Base-by-base conservation (phyloP, 106 monocot species). In the Vanilla planifolia region DNA sequence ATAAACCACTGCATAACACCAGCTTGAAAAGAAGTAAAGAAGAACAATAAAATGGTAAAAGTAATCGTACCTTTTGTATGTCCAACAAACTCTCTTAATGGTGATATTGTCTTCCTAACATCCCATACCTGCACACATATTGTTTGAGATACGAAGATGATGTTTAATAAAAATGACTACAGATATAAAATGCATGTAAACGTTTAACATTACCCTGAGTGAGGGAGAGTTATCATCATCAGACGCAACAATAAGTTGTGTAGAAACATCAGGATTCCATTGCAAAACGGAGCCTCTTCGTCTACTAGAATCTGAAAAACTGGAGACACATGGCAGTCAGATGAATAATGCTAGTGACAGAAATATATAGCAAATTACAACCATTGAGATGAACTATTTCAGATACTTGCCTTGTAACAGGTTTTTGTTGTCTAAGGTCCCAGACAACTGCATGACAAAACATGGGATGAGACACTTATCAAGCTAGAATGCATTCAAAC, bases 211-310 rank as follows among this genome's bases (percentile, higher is more conserved):
- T 83, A 96, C 96, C 61, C 78, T 80, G 5, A 96, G 67, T 62
- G 96, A 68, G 67, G 96, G 91, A 6, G 83, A 84, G 70, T 11
- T 74, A 20, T 91, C 96, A 75, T 91, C 96, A 79, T 96, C 96
- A 32, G 91, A 90, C 69, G 87, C 96, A 72, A 91, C 43, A 56
- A 91, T 77, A 9, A 96, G 52, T 43, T 96, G 90, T 5, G 96
- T 91, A 1, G 87, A 98, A 57, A 81, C 70, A 69, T 98, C 96
- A 50, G 91, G 96, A 67, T 91, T 91, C 96, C 96, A 98, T 73
- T 98, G 96, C 66, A 98, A 77, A 73, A 98, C 91, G 61, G 96
- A 88, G 79, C 87, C 87, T 27, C 81, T 88, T 46, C 84, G 81
- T 75, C 76, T 78, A 69, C 60, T 73, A 60, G 81, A 78, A 73